Base-by-base conservation (phyloP, 1,284 basidiomycete species). In the Trichosporon sp. region DNA sequence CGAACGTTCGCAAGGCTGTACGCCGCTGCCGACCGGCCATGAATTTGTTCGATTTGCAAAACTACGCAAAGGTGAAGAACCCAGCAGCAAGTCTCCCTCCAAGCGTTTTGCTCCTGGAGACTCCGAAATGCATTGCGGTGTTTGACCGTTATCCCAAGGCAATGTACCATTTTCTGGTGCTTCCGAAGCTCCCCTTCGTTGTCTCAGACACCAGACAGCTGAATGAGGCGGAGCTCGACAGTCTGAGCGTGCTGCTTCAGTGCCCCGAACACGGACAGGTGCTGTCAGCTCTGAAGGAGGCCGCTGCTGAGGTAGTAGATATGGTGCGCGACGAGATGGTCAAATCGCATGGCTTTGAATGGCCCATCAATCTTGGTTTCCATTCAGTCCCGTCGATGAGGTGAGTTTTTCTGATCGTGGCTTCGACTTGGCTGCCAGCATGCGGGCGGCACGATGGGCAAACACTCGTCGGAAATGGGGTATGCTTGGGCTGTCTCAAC, bases 111-210 rank as follows among this genome's bases (percentile, higher is more conserved):
- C 87, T 92, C 67, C 79, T 84, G n/a, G 82, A 86, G 66, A 86
- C 85, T 11, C 78, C 83, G 2, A 82, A 81, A 59, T 86, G 87
- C 0, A 71, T 94, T 44, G 89, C 89, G 3, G 84, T 97, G 60
- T 92, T 88, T 74, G 94, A 97, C 81, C 85, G 84, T 19, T 96
- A 85, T 75, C 91, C 91, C 7, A 97, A 97, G 69, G 81, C 89
- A 1, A 87, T 85, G 61, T 93, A 91, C 76, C 92, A 95, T 78
- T 88, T 91, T 71, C 84, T 93, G 46, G 78, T 93, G 62, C 81
- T 93, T 14, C 91, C 91, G 37, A 86, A 89, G 13, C 65, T 74
- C 21, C 75, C 73, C 63, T 85, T 73, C 59, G 70, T 65, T 69
- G 71, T 74, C 32, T 27, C 25, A 11, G 37, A 21, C 2, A 9